Conservation (phyloP, 371 early-diverging fungal genomes). For the Circinella minor region DNA sequence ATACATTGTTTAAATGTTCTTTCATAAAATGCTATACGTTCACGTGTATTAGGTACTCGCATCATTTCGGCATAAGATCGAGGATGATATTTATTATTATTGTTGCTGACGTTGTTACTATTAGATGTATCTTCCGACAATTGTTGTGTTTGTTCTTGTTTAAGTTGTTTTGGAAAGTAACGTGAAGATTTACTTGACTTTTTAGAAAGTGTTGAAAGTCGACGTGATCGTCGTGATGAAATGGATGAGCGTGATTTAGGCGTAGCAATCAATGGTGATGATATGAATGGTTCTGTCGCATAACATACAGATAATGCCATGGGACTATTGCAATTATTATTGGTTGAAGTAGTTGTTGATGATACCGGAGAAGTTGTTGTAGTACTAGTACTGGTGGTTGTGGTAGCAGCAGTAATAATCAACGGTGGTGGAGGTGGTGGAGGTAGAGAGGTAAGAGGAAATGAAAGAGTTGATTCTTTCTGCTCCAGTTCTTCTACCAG, state of each 20-base stretch:
- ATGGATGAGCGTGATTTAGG: conserved; percentile 9
- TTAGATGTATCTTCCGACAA: no score
- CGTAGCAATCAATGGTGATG: conserved; percentile 11
- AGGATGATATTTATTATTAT: neutral
- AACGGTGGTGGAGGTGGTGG: neutral
- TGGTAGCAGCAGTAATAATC: neutral
- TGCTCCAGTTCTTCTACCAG: neutral
- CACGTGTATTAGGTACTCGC: conserved; percentile 41
- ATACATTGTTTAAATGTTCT: conserved; percentile 37
- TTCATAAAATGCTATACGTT: conserved; percentile 43
- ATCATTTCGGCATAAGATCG: conserved; percentile 23
- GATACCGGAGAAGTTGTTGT: neutral
- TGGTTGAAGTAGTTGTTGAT: neutral
- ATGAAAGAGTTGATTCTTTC: neutral
- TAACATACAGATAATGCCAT: neutral
- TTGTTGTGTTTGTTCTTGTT: neutral
- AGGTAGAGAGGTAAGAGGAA: neutral
- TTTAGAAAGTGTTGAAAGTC: neutral
- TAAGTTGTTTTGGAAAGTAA: conserved; percentile 14
- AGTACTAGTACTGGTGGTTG: neutral
- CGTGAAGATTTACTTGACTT: conserved; percentile 16
- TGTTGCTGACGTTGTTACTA: neutral
- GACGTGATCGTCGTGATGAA: conserved; percentile 9
- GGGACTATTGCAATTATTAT: neutral
- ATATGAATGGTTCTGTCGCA: neutral